Evolutionary conservation across 2,329 filamentous ascomycete species (phyloP).

Genomic region (Fusarium albidum): DNA sequence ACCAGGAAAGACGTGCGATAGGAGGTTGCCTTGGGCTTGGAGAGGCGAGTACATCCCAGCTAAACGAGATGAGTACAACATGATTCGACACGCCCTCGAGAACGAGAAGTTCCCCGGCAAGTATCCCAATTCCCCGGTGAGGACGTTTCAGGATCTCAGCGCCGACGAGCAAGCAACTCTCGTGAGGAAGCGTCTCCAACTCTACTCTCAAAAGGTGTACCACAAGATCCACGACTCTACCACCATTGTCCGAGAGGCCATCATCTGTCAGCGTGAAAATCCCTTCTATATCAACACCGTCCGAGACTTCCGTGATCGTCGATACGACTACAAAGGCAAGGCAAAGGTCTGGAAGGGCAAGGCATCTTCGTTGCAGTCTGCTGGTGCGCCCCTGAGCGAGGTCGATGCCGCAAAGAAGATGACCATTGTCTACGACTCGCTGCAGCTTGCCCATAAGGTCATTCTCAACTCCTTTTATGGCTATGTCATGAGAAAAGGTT

Average conservation of each 20-base stretch:
- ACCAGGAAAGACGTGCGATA: conserved; percentile 95
- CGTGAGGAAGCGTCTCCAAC: conserved; percentile 85
- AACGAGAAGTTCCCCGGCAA: conserved; percentile 92
- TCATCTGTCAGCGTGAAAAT: conserved; percentile 98
- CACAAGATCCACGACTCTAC: conserved; percentile 98
- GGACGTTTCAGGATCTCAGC: conserved; percentile 82
- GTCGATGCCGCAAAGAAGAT: conserved; percentile 98
- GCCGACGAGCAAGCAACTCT: conserved; percentile 82
- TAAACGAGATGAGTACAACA: conserved; percentile 98
- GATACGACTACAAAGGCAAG: conserved; percentile 98
- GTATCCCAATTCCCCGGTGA: conserved; percentile 71
- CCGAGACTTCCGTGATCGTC: conserved; percentile 92
- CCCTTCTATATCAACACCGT: conserved; percentile 99
- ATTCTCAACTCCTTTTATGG: conserved; percentile 99
- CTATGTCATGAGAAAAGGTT: conserved; percentile 99
- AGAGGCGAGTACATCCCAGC: conserved; percentile 96
- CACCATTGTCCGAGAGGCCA: conserved; percentile 92
- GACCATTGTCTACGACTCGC: conserved; percentile 94
- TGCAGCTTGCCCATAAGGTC: conserved; percentile 97
- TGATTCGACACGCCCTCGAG: conserved; percentile 91
- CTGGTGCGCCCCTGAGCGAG: conserved; percentile 78
- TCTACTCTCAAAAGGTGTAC: conserved; percentile 98
- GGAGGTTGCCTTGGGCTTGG: conserved; percentile 96
- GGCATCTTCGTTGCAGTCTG: conserved; percentile 83
- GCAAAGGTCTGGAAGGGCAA: conserved; percentile 99